Evolutionary conservation across 2,329 filamentous ascomycete species (phyloP).

Genomic region (Dactylellina parvicollis): DNA sequence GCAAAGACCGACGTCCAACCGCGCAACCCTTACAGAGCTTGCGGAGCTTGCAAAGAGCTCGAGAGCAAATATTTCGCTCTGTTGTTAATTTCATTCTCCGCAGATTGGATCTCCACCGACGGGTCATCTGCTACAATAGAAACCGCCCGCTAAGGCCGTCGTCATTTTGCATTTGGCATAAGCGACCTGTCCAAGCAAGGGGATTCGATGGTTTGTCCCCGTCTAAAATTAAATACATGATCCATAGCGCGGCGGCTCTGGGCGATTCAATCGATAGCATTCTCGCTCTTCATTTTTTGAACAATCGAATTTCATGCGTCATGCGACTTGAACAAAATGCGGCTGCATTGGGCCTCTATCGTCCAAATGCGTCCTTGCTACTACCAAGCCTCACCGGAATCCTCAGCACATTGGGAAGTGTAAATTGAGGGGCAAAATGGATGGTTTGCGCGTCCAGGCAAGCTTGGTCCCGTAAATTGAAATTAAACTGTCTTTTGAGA

Average conservation of each 20-base stretch:
- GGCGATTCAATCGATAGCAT: conserved; percentile 3
- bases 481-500: not conserved
- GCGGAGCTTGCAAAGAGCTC: conserved; percentile 26
- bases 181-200: not conserved
- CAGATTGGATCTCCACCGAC: conserved; percentile 1
- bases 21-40: not conserved
- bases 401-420: not conserved
- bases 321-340: not conserved
- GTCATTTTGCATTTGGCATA: conserved; percentile 18
- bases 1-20: conserved; percentile 8
- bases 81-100: conserved; percentile 17
- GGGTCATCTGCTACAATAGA: not conserved
- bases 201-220: conserved; percentile 30
- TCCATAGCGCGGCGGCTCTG: conserved; percentile 18
- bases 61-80: conserved; percentile 16
- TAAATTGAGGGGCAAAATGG: not conserved
- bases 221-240: conserved; percentile 36
- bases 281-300: conserved; percentile 20
- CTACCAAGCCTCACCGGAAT: not conserved
- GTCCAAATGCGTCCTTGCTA: not conserved
- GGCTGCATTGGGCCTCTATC: not conserved
- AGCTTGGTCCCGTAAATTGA: not conserved
- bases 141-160: not conserved
- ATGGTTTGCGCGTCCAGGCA: not conserved
- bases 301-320: conserved; percentile 20